Evolutionary conservation across 345 rosid species (phyloP).

Genomic region (Carallia pectinifolia): DNA sequence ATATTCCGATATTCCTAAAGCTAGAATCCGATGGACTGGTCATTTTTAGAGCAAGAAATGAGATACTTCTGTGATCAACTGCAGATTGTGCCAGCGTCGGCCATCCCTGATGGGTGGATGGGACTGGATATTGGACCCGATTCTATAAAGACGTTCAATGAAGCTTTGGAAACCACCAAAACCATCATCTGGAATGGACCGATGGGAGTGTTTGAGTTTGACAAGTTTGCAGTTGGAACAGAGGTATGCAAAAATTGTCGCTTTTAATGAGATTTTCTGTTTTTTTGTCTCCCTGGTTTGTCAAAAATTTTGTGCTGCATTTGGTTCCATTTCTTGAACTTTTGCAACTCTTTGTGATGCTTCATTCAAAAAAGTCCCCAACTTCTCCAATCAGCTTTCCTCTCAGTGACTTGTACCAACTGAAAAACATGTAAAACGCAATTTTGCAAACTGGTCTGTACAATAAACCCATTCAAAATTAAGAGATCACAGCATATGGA

Average conservation of each 20-base stretch:
- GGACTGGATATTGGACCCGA: constrained; percentile 59
- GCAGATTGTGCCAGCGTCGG: constrained; percentile 74
- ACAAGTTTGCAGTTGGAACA: constrained; percentile 83
- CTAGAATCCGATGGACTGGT: too few species aligned
- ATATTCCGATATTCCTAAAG: not conserved
- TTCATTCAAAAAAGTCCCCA: not conserved
- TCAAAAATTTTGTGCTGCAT: not conserved
- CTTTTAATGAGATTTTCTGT: not conserved
- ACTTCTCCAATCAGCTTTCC: not conserved
- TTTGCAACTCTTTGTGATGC: too few species aligned
- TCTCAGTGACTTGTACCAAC: not conserved
- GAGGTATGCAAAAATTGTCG: constrained; percentile 20
- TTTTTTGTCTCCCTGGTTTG: not conserved
- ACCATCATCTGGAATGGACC: constrained; percentile 99
- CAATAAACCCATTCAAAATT: not conserved
- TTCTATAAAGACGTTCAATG: constrained; percentile 62
- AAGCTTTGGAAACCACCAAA: constrained; percentile 71
- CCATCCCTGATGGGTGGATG: constrained; percentile 97
- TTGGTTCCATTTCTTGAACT: not conserved
- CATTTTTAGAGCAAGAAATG: constrained; percentile 5
- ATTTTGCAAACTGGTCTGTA: not conserved
- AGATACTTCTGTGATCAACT: constrained; percentile 8
- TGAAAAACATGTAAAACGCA: not conserved
- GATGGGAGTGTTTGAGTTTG: constrained; percentile 96
- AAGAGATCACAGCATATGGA: not conserved